phyloP scores from a whole-genome alignment of 257 asterid genomes.

The Petunia secreta region DNA sequence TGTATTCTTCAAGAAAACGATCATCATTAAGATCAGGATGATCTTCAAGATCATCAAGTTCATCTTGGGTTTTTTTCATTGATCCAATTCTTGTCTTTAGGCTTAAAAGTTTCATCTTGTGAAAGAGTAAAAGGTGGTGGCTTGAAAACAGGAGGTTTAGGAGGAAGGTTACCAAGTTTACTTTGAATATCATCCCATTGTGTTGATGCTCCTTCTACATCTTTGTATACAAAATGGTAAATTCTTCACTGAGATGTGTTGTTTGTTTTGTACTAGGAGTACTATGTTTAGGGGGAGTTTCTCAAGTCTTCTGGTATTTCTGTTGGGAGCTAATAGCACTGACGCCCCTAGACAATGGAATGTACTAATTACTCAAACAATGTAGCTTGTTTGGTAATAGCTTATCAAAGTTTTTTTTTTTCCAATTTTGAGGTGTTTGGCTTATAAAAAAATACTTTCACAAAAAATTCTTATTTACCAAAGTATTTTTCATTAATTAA shows the following conservation, averaged over 20 bases:
- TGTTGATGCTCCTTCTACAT: constrained; percentile 87
- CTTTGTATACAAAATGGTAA: constrained; percentile 90
- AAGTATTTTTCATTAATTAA: too few species aligned
- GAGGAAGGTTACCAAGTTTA: constrained; percentile 84
- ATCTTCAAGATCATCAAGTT: constrained; percentile 93
- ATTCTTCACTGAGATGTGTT: not conserved
- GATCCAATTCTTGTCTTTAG: constrained; percentile 78
- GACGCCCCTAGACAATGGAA: too few species aligned
- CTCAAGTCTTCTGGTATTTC: not conserved
- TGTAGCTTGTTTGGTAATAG: too few species aligned
- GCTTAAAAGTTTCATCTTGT: constrained; percentile 65
- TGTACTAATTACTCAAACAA: too few species aligned
- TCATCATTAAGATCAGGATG: constrained; percentile 75
- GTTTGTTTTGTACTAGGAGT: not conserved
- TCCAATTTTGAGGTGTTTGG: too few species aligned
- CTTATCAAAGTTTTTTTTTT: too few species aligned
- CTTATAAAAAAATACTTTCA: too few species aligned
- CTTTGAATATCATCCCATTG: constrained; percentile 97
- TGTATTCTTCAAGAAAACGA: constrained; percentile 83
- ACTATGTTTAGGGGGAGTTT: too few species aligned
- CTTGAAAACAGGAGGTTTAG: constrained; percentile 71
- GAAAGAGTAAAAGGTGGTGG: constrained; percentile 71
- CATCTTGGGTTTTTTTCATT: constrained; percentile 69
- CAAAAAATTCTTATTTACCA: too few species aligned
- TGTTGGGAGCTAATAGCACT: not conserved